Evolutionary conservation across 2,329 filamentous ascomycete genomes (phyloP).

Genomic region (Talaromyces sp.): DNA sequence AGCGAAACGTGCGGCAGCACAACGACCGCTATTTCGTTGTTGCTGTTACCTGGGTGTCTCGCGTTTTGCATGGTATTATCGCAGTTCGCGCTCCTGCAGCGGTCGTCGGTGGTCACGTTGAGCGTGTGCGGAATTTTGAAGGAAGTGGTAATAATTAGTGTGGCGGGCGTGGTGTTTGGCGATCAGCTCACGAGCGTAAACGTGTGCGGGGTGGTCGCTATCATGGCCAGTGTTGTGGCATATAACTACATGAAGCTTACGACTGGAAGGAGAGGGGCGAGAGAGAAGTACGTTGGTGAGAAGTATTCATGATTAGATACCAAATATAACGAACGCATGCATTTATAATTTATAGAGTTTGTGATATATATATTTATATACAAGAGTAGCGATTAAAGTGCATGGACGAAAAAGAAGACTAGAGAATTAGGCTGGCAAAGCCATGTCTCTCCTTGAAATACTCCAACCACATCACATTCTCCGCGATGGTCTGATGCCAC

Average conservation of each 20-base stretch:
- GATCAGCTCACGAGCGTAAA: slow-evolving; percentile 86
- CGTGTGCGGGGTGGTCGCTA: slow-evolving; percentile 79
- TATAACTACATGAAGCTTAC: slow-evolving; percentile 95
- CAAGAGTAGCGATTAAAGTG: not conserved
- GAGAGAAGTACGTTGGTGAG: slow-evolving; percentile 19
- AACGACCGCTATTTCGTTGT: slow-evolving; percentile 63
- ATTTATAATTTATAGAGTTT: not conserved
- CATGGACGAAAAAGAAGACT: not conserved
- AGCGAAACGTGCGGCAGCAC: slow-evolving; percentile 63
- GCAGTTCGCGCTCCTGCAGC: slow-evolving; percentile 91
- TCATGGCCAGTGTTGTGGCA: slow-evolving; percentile 75
- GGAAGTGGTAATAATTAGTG: slow-evolving; percentile 91
- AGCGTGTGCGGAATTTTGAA: slow-evolving; percentile 99
- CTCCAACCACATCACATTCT: slow-evolving; percentile 14
- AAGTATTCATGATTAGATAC: slow-evolving; percentile 16
- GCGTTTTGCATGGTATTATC: slow-evolving; percentile 98
- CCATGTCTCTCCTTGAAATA: slow-evolving; percentile 15
- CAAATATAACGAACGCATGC: not conserved
- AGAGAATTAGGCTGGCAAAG: not conserved
- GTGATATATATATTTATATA: not conserved
- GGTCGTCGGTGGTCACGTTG: slow-evolving; percentile 90
- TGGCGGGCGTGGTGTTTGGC: slow-evolving; percentile 81
- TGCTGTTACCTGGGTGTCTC: slow-evolving; percentile 84
- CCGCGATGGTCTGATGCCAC: slow-evolving; percentile 16
- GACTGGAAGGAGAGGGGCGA: slow-evolving; percentile 77